These are phyloP conservation scores for Pseudogymnoascus sp. DNA, from an alignment of 2,329 filamentous ascomycete genomes.

Conservation along the genomic window DNA sequence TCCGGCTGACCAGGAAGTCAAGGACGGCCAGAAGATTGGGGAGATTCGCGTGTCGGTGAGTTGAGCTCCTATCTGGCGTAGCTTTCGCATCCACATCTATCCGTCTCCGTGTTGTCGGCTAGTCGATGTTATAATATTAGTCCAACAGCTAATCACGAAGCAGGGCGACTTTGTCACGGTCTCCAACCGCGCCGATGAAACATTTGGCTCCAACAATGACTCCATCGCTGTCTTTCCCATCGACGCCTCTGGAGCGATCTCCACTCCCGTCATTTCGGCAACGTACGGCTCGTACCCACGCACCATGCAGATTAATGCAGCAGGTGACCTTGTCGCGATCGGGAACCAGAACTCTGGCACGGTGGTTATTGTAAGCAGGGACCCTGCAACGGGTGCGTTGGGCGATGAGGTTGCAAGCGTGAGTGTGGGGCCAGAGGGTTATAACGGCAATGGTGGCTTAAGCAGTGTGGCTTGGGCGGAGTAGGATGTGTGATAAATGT, in stretches of 20 bases:
- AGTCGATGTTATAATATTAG: neutral
- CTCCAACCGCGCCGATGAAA: conserved; percentile 54
- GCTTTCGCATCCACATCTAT: neutral
- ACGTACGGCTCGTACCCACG: conserved; percentile 39
- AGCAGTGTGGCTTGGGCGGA: conserved; percentile 44
- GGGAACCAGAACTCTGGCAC: conserved; percentile 35
- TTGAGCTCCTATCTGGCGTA: neutral
- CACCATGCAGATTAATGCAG: conserved; percentile 38
- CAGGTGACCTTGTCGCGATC: conserved; percentile 37
- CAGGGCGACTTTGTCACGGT: conserved; percentile 50
- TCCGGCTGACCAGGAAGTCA: conserved; percentile 35
- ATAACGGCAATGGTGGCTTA: conserved; percentile 40
- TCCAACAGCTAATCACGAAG: neutral
- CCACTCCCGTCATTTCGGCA: conserved; percentile 35
- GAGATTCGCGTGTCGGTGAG: conserved; percentile 40
- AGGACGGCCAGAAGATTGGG: conserved; percentile 43
- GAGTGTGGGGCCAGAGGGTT: conserved; percentile 35
- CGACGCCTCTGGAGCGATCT: conserved; percentile 31
- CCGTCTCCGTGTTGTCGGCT: neutral
- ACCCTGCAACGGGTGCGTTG: conserved; percentile 35
- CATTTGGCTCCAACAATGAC: conserved; percentile 43
- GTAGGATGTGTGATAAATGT: conserved; percentile 21
- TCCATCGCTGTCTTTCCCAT: conserved; percentile 36
- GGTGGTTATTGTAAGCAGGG: conserved; percentile 35
- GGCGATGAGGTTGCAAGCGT: conserved; percentile 35